Percentiles rank a stretch among this genome's conserved stretches.
Conservation (phyloP, 495 filamentous ascomycete species). For the Aspergillus nanangensis region DNA sequence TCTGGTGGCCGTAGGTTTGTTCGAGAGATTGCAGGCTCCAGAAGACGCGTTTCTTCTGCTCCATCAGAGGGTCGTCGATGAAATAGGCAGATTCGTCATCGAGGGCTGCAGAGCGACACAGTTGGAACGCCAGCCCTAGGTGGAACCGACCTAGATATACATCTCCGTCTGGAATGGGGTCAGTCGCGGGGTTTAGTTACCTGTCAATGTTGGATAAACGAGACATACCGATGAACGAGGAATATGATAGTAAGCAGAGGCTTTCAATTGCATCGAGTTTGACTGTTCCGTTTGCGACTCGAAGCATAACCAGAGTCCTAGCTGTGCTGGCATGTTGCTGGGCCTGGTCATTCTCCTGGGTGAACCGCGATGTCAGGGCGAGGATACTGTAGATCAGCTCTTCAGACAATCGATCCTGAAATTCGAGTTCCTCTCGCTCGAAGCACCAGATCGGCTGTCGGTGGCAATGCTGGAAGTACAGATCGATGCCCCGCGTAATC, state of each 20-base stretch:
- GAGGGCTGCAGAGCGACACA: slow-evolving; percentile 40
- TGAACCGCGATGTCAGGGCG: slow-evolving; percentile 37
- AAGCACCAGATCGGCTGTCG: slow-evolving; percentile 47
- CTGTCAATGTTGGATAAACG: too few species aligned
- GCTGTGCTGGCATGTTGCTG: slow-evolving; percentile 39
- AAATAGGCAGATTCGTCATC: slow-evolving; percentile 32
- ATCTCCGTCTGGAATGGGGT: slow-evolving; percentile 38
- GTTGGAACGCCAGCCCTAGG: slow-evolving; percentile 38
- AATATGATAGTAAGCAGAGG: slow-evolving; percentile 40
- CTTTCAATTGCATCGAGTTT: slow-evolving; percentile 42
- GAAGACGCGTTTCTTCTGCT: slow-evolving; percentile 40
- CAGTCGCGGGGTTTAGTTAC: too few species aligned
- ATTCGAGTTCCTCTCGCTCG: slow-evolving; percentile 36
- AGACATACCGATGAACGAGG: slow-evolving; percentile 40
- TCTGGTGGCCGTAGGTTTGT: slow-evolving; percentile 38
- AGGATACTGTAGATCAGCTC: slow-evolving; percentile 42
- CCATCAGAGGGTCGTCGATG: slow-evolving; percentile 21
- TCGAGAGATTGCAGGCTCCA: slow-evolving; percentile 42
- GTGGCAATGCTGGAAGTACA: slow-evolving; percentile 44
- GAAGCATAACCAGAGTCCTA: slow-evolving; percentile 40
- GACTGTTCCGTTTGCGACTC: slow-evolving; percentile 42
- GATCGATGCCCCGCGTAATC: slow-evolving; percentile 30
- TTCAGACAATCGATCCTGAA: slow-evolving; percentile 30
- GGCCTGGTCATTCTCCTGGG: slow-evolving; percentile 30
- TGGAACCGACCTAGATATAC: slow-evolving; percentile 37